Evolutionary conservation across 2,329 filamentous ascomycete genomes (phyloP).

Genomic region (Cercospora nicotianae): DNA sequence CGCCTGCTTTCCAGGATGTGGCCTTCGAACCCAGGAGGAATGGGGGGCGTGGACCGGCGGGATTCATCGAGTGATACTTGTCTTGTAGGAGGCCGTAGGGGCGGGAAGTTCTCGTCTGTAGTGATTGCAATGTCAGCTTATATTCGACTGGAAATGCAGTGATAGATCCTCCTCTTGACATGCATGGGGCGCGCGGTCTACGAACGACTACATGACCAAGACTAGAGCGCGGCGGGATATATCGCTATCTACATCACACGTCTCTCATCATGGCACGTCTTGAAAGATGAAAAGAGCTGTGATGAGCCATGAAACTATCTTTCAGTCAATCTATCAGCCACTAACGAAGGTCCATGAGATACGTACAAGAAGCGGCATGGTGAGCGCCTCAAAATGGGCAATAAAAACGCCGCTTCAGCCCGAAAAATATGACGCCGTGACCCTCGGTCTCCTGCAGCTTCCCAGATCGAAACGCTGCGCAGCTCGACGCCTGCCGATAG

Average conservation of each 20-base stretch:
- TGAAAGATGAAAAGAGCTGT: constrained; percentile 26
- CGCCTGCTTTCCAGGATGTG: constrained; percentile 41
- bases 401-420: constrained; percentile 14
- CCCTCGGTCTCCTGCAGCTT: constrained; percentile 7
- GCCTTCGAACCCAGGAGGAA: constrained; percentile 41
- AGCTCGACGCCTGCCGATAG: constrained; percentile 26
- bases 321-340: constrained; percentile 41
- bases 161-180: constrained; percentile 27
- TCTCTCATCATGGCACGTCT: constrained; percentile 30
- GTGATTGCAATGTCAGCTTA: constrained; percentile 16
- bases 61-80: constrained; percentile 34
- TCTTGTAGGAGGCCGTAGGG: constrained; percentile 27
- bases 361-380: constrained; percentile 37
- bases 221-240: neutral
- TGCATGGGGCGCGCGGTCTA: constrained; percentile 24
- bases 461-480: neutral
- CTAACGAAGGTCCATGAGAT: constrained; percentile 34
- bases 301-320: constrained; percentile 34
- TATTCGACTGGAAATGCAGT: neutral
- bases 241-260: constrained; percentile 25
- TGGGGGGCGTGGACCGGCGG: constrained; percentile 38
- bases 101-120: constrained; percentile 37
- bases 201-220: neutral
- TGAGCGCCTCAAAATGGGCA: constrained; percentile 25
- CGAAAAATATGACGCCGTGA: constrained; percentile 18